phyloP scores from a whole-genome alignment of 1,284 basidiomycete species.

The Austropuccinia psidii region DNA sequence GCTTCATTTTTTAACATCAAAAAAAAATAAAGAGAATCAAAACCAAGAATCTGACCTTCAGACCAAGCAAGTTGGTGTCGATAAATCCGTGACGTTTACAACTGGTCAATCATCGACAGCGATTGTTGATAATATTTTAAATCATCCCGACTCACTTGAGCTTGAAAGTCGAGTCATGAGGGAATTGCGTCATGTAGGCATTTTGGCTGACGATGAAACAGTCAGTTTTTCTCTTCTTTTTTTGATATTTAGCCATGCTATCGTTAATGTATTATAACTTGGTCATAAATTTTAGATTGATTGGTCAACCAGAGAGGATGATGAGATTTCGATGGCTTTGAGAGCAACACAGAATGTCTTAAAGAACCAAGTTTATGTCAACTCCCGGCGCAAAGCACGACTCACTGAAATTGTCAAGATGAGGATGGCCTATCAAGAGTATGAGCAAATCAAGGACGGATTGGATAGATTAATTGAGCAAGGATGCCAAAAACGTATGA shows the following conservation, averaged over 20 bases:
- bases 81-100: no score
- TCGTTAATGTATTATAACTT: constrained; percentile 25
- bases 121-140: no score
- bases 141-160: constrained; percentile 50
- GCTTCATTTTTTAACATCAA: constrained; percentile 42
- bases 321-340: constrained; percentile 82
- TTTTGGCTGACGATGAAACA: constrained; percentile 52
- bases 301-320: constrained; percentile 69
- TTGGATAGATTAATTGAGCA: constrained; percentile 69
- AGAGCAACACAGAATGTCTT: constrained; percentile 80
- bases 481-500: constrained; percentile 50
- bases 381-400: constrained; percentile 70
- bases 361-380: constrained; percentile 64
- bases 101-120: no score
- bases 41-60: no score
- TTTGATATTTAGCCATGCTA: not conserved
- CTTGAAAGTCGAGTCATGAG: constrained; percentile 54
- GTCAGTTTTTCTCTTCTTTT: constrained; percentile 45
- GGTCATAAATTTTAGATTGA: constrained; percentile 57
- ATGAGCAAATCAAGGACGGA: constrained; percentile 66
- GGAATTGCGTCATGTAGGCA: constrained; percentile 53
- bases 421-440: constrained; percentile 81
- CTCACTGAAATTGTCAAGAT: constrained; percentile 72
- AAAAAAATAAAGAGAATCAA: no score
- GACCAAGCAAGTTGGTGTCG: no score